Conservation (phyloP, 2,329 filamentous ascomycete species). For the Sclerotinia glacialis region DNA sequence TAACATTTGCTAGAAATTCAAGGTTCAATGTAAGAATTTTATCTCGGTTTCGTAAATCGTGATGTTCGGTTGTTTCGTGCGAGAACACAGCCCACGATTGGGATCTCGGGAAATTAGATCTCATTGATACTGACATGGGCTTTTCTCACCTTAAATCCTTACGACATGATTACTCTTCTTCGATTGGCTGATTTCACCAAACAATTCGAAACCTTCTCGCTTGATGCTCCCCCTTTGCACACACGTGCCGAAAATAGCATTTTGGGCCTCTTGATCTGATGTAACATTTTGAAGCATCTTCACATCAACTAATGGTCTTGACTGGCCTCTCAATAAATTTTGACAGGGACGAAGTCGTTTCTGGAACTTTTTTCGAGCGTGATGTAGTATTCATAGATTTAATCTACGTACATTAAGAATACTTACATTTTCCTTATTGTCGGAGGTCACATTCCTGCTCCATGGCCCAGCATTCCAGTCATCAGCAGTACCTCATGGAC, state of each 20-base stretch:
- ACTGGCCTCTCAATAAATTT: background rate
- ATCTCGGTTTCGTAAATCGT: background rate
- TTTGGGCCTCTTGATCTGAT: background rate
- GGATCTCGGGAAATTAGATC: slow-evolving; percentile 17
- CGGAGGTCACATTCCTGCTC: background rate
- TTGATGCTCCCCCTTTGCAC: background rate
- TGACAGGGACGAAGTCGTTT: slow-evolving; percentile 10
- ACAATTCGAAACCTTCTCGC: slow-evolving; percentile 7
- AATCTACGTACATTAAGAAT: slow-evolving; percentile 1
- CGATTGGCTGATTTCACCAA: background rate
- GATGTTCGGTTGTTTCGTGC: background rate
- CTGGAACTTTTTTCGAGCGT: background rate
- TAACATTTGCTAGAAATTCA: background rate
- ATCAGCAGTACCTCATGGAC: slow-evolving; percentile 1
- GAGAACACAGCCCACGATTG: slow-evolving; percentile 10
- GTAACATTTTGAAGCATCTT: background rate
- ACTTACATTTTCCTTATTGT: background rate
- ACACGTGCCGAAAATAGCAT: slow-evolving; percentile 1
- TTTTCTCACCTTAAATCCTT: slow-evolving; percentile 9
- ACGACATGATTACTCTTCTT: background rate
- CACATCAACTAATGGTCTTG: background rate
- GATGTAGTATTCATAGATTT: background rate
- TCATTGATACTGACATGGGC: slow-evolving; percentile 10
- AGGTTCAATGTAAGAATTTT: background rate
- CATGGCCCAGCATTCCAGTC: slow-evolving; percentile 10